Evolutionary conservation across 768 basidiomycete genomes (phyloP).

Genomic region (Lactifluus volemus): DNA sequence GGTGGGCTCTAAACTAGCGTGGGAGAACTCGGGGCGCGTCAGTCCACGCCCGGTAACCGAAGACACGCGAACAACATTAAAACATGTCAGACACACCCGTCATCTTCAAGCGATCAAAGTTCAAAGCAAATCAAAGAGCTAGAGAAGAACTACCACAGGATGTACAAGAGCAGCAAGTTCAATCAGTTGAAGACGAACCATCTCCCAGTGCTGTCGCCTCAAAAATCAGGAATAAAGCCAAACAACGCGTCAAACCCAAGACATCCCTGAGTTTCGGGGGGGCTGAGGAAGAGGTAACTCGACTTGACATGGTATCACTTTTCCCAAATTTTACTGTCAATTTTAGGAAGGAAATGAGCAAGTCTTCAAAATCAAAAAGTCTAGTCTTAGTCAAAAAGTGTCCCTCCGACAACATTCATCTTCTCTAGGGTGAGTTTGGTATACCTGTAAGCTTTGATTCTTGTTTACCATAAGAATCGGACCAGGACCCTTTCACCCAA

Average conservation of each 20-base stretch:
- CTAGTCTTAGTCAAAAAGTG: conserved; percentile 60
- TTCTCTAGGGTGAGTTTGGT: conserved; percentile 16
- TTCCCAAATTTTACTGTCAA: conserved; percentile 16
- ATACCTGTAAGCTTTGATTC: not conserved
- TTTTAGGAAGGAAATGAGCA: conserved; percentile 52
- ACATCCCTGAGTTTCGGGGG: conserved; percentile 77
- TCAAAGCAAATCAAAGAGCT: conserved; percentile 32
- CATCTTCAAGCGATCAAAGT: conserved; percentile 36
- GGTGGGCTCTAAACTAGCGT: conserved; percentile 6
- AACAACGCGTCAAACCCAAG: conserved; percentile 51
- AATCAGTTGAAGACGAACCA: conserved; percentile 28
- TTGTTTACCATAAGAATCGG: not conserved
- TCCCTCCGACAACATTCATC: conserved; percentile 46
- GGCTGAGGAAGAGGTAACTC: conserved; percentile 50
- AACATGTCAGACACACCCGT: conserved; percentile 28
- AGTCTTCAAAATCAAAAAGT: conserved; percentile 74
- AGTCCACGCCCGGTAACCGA: not conserved
- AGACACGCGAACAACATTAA: not conserved
- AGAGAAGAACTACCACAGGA: conserved; percentile 28
- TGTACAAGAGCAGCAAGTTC: conserved; percentile 13
- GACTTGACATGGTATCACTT: not conserved
- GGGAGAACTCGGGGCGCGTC: conserved; percentile 1
- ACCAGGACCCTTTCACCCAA: not conserved
- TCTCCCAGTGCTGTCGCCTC: conserved; percentile 54
- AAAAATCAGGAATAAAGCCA: conserved; percentile 64